Conservation (phyloP, 768 basidiomycete species). For the Auriscalpium orientale region DNA sequence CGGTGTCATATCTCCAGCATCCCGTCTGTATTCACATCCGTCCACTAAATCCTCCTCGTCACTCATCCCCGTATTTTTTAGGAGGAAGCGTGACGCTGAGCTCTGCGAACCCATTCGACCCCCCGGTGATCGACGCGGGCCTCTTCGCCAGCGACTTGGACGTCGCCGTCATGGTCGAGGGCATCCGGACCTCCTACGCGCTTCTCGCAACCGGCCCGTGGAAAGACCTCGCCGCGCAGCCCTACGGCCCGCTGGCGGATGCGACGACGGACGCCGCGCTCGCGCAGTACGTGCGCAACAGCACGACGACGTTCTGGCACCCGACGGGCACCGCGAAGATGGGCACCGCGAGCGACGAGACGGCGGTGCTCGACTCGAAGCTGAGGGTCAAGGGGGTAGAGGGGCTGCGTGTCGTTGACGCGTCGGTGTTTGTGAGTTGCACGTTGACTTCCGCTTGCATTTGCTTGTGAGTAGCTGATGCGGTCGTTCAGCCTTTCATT, state of each 20-base stretch:
- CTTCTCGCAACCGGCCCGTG: neutral
- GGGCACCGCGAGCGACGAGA: constrained; percentile 22
- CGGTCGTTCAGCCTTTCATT: neutral
- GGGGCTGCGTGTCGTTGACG: constrained; percentile 4
- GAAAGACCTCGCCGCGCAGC: neutral
- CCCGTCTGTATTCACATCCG: constrained; percentile 1
- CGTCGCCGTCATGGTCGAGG: neutral
- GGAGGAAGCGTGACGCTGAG: constrained; percentile 11
- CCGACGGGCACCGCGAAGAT: constrained; percentile 33
- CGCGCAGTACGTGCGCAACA: constrained; percentile 11
- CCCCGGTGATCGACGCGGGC: constrained; percentile 19
- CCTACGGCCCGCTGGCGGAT: neutral
- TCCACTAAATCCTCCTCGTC: constrained; percentile 10
- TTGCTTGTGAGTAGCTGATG: no score
- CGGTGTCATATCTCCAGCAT: constrained; percentile 1
- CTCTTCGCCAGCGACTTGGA: constrained; percentile 1
- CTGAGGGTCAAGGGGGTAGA: constrained; percentile 2
- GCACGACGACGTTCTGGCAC: constrained; percentile 17
- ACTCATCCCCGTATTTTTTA: neutral
- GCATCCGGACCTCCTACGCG: neutral
- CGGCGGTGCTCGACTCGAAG: constrained; percentile 35
- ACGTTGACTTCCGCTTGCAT: neutral
- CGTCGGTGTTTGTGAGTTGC: constrained; percentile 1
- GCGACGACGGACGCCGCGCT: constrained; percentile 12
- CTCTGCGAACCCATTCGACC: constrained; percentile 17